Base-by-base conservation (phyloP, 352 stramenopile species). In the Globisporangium alternatum region DNA sequence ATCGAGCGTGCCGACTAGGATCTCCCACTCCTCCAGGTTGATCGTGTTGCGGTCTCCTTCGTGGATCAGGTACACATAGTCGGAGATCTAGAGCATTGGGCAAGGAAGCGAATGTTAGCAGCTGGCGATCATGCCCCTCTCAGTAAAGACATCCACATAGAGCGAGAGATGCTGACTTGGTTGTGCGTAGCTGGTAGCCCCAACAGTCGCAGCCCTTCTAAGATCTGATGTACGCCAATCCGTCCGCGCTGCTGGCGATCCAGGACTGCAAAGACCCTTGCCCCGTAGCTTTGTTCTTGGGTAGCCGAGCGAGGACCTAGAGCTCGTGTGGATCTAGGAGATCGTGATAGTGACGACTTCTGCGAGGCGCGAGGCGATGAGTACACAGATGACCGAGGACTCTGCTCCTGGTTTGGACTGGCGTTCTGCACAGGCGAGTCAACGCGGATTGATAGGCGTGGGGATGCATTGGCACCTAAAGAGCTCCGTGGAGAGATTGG, bases 51-150 rank as follows among this genome's bases (percentile, higher is more conserved):
- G 59, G 13, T 60, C 55, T 21, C 75, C 80, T 79, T 91, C 80
- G 28, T 91, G 79, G 43, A 91, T 88, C 30, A 91, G 59, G 28
- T 89, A 91, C 1, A 91, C 71, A 17, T 91, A 91, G 68, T 91
- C 82, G 33, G 80, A 78, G 4, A 91, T 82, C 82, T 91, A 65
- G 4, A 45, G 30, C 12, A 25, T 41, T 13, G 49, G 13, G 51
- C 52, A 35, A 2, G 7, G 21, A 52, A 10, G 25, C 43, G 22
- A 55, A n/a, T 33, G 13, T 10, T 28, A 66, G 17, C 30, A 28
- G 7, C 9, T 66, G 22, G 25, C 15, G 8, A 22, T 1, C 43
- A n/a, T n/a, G 13, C 4, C 15, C 5, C 15, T n/a, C 13, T 48
- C 19, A 48, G 43, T 48, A 48, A 3, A 22, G 5, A n/a, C 15